A percentile compares a stretch with the other conserved stretches of the same genome.
These are phyloP conservation scores for Basidioascus undulatus DNA, from an alignment of 768 basidiomycete genomes.

Conservation along the genomic window DNA sequence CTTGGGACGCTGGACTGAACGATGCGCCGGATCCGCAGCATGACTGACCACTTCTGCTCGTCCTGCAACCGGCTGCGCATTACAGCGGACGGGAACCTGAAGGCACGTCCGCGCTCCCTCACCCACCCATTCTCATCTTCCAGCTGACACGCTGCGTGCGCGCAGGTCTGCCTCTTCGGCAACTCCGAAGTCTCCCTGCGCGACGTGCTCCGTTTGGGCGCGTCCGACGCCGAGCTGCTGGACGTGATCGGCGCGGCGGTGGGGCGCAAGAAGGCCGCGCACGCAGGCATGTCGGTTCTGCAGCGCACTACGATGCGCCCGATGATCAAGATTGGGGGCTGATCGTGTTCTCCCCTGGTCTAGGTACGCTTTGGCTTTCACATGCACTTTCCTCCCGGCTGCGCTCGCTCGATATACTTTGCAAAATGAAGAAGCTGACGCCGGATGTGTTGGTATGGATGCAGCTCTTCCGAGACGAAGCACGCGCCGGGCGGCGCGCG, in stretches of 20 bases:
- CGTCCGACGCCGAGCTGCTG: slow-evolving; percentile 37
- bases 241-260: slow-evolving; percentile 39
- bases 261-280: slow-evolving; percentile 47
- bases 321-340: slow-evolving; percentile 89
- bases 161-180: slow-evolving; percentile 66
- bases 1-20: neutral
- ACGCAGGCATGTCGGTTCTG: slow-evolving; percentile 48
- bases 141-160: neutral
- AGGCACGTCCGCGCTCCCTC: slow-evolving; percentile 26
- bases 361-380: too few relatives aligned
- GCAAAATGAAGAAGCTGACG: too few relatives aligned
- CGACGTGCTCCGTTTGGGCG: slow-evolving; percentile 40
- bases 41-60: slow-evolving; percentile 79
- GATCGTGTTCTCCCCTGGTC: slow-evolving; percentile 20
- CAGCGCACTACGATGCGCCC: slow-evolving; percentile 35
- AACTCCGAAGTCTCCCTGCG: slow-evolving; percentile 60
- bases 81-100: slow-evolving; percentile 77
- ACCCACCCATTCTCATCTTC: neutral
- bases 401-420: too few relatives aligned
- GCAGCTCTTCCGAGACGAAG: too few relatives aligned
- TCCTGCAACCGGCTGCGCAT: slow-evolving; percentile 62
- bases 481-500: too few relatives aligned
- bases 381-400: too few relatives aligned
- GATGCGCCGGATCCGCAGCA: slow-evolving; percentile 28
- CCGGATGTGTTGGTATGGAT: too few relatives aligned